Evolutionary conservation across 1,139 yeast genomes (phyloP).

Genomic region (Geotrichum aggregatum): DNA sequence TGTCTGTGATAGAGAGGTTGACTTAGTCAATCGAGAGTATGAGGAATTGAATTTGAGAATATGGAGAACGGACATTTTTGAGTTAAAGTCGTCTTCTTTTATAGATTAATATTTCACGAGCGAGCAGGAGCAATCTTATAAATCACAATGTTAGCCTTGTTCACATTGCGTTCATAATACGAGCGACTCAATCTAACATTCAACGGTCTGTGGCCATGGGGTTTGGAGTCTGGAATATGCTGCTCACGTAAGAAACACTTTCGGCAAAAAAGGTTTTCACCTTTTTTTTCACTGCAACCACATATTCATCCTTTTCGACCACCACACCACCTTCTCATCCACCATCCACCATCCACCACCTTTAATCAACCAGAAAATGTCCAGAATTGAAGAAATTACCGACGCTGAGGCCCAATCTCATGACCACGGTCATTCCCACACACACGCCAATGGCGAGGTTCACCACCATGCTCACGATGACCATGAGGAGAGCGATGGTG

Average conservation of each 20-base stretch:
- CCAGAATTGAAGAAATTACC: slow-evolving; percentile 35
- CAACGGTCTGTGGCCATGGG: no score
- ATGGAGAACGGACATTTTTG: no score
- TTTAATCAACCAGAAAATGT: neutral
- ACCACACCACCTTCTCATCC: neutral
- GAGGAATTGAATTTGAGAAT: neutral
- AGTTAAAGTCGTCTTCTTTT: no score
- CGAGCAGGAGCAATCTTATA: no score
- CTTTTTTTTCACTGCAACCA: neutral
- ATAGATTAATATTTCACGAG: no score
- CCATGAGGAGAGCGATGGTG: slow-evolving; percentile 38
- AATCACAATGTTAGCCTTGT: no score
- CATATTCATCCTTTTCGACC: neutral
- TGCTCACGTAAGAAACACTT: neutral
- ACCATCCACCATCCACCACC: slow-evolving; percentile 3
- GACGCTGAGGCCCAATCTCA: slow-evolving; percentile 27
- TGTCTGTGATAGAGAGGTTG: no score
- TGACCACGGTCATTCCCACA: slow-evolving; percentile 26
- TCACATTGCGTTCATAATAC: no score
- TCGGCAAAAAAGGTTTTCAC: neutral
- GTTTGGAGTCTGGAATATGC: neutral
- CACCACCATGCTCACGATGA: slow-evolving; percentile 29
- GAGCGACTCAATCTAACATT: no score
- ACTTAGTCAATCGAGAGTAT: neutral
- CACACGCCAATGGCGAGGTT: slow-evolving; percentile 26